phyloP scores from a whole-genome alignment of 164 flowering plant species.

The Stephania japonica region DNA sequence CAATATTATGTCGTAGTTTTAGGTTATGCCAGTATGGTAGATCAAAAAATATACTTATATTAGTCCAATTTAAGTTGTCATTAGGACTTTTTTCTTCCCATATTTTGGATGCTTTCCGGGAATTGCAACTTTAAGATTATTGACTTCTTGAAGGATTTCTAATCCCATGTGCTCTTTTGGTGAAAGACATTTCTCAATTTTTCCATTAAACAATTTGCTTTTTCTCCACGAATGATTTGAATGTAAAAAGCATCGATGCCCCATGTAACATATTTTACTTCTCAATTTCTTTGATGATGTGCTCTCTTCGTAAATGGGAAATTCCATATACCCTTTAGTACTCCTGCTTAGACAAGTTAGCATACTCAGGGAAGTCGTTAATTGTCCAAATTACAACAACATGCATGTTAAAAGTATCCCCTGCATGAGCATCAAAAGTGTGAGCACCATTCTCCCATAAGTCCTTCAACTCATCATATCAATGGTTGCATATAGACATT shows the following conservation, averaged over 20 bases:
- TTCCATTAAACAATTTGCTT: neutral
- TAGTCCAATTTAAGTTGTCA: neutral
- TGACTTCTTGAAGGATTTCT: neutral
- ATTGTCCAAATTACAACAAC: neutral
- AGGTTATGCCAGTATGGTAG: neutral
- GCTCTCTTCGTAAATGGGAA: neutral
- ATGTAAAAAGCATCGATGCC: neutral
- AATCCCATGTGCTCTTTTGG: neutral
- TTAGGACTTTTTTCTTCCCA: neutral
- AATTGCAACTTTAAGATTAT: neutral
- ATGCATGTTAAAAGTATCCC: neutral
- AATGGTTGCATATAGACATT: neutral
- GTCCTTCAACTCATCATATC: neutral
- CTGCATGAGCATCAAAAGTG: neutral
- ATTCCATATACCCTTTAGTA: slow-evolving; percentile 4
- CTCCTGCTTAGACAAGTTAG: neutral
- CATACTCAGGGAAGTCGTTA: slow-evolving; percentile 6
- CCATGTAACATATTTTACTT: slow-evolving; percentile 7
- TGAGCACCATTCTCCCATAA: neutral
- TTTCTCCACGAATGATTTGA: neutral
- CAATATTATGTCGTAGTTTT: neutral
- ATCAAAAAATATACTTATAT: neutral
- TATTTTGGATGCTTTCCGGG: neutral
- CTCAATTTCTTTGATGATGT: no score
- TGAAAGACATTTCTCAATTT: neutral